Conservation (phyloP, 768 basidiomycete genomes). For the Russula sp. region DNA sequence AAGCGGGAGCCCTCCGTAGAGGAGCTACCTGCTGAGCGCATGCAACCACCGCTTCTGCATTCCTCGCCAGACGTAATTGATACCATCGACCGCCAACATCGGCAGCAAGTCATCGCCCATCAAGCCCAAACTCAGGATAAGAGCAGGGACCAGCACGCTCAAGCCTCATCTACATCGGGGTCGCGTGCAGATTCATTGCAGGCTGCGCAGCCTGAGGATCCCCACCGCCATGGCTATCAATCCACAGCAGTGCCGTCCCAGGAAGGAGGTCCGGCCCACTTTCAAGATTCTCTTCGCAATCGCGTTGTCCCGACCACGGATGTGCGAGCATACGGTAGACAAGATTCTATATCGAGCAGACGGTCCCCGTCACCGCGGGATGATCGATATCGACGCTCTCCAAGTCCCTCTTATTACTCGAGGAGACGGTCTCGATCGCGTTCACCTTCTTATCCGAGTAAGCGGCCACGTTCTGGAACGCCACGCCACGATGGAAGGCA, state of each 20-base stretch:
- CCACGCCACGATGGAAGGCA: slow-evolving; percentile 6
- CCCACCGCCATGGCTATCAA: neutral
- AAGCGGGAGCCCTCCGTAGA: slow-evolving; percentile 15
- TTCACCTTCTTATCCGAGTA: slow-evolving; percentile 8
- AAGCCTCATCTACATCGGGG: neutral
- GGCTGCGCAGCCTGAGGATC: neutral
- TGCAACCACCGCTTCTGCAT: neutral
- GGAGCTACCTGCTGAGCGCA: neutral
- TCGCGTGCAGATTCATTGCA: neutral
- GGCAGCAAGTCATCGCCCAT: neutral
- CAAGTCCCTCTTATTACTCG: neutral
- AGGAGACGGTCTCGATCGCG: slow-evolving; percentile 5
- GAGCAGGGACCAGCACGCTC: neutral
- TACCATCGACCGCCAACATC: neutral
- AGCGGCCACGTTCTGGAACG: slow-evolving; percentile 9
- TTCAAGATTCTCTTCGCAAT: neutral
- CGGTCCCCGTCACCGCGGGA: slow-evolving; percentile 1
- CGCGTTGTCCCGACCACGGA: neutral
- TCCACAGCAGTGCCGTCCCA: neutral
- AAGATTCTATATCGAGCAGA: slow-evolving; percentile 3
- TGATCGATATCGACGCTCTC: slow-evolving; percentile 3
- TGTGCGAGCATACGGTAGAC: neutral
- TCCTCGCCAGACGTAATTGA: neutral
- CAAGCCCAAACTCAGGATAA: slow-evolving; percentile 6
- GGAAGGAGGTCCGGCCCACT: neutral